Base-by-base conservation (phyloP, 768 basidiomycete species). In the Termitomyces sp. region DNA sequence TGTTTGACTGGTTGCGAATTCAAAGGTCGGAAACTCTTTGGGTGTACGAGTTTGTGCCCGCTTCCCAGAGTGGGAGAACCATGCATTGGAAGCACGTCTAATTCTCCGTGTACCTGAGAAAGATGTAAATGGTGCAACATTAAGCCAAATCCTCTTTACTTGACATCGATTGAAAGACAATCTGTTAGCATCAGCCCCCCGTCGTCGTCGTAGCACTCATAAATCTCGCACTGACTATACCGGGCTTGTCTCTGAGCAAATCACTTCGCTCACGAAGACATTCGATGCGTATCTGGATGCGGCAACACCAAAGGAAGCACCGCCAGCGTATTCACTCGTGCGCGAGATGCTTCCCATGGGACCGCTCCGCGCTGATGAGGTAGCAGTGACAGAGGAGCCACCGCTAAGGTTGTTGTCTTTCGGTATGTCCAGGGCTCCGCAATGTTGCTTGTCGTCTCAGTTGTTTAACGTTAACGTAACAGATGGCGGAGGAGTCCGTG, bases 401-500 rank as follows among this genome's bases (percentile, higher is more conserved):
- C 68, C 70, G 1, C 61, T 72, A 15, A 63, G 63, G 33, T 57
- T 72, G 26, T 54, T 72, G 29, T 71, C 69, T n/a, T 56, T 72
- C 8, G 70, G 70, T 70, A 51, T 15, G 65, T 64, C 24, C 26
- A 46, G 6, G 16, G 18, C 13, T 4, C n/a, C 3, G 16, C 15
- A 31, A 29, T n/a, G 9, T 28, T 15, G 12, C 12, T 24, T 28
- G 28, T 41, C 7, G 28, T 41, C 7, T 26, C 12, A 20, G 31
- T 42, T 22, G 15, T 22, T 50, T 1, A 20, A 22, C 10, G 16
- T 31, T 36, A 15, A 8, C 28, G 29, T 33, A 7, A 13, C 28
- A 72, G 71, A 73, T 60, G 72, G 73, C 7, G 74, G 74, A 45
- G 73, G 73, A 12, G 71, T 75, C 5, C 66, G 72, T 33, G 72